Evolutionary conservation across 768 basidiomycete genomes (phyloP), one percentile per base, ranked within the genome.

Genomic region (Termitomyces sp.): DNA sequence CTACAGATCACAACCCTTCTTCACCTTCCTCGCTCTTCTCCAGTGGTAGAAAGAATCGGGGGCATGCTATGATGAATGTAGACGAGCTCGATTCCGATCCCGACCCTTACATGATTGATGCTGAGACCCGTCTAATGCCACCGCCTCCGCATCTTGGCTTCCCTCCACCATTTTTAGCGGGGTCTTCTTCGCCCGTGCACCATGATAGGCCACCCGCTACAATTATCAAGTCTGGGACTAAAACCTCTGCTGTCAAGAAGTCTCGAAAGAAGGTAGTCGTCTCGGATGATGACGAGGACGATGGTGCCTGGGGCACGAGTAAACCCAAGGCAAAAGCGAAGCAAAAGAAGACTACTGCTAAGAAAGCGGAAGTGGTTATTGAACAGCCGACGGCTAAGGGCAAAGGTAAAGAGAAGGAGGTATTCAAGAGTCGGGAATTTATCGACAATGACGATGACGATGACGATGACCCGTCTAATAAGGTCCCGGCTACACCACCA

Each of bases 81-180:
- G 73, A 74, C 50, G 67, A 73, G 54, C 60, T 62, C 27, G 64
- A 63, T 56, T 59, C 60, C 36, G 62, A 62, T 49, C 45, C 54
- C 13, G 56, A 45, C n/a, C 18, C 50, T 12, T 36, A 38, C 33
- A 29, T 29, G 11, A 44, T 50, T 3, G 48, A 60, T 39, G n/a
- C 16, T 31, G 60, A 56, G 22, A 53, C 35, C 7, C 48, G 25
- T 20, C 39, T 53, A 39, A 58, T 57, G 56, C 57, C 60, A 9
- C 56, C 64, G 48, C 56, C 64, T 5, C 59, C 53, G 9, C 38
- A 51, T 45, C 32, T 54, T 40, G 56, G 47, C 40, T 70, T 68
- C 5, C 79, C 79, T 31, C 70, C 73, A 3, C 75, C 75, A 16
- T 80, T 78, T 61, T 80, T 81, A 39, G 76, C 77, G 11, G 66